Base-by-base conservation (phyloP, 768 basidiomycete genomes). In the Kwoniella mangroviensis region DNA sequence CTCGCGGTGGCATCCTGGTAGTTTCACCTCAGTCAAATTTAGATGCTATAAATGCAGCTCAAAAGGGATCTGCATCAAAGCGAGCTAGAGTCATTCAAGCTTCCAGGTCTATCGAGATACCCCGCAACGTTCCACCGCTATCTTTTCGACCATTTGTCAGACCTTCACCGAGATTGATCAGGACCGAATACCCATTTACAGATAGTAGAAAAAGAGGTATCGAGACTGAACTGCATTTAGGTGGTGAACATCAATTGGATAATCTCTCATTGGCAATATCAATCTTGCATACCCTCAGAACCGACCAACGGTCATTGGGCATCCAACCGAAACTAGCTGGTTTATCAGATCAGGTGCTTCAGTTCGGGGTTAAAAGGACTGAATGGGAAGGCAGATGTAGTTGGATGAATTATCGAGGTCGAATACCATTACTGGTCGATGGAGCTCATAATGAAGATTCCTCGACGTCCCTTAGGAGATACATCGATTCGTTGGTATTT, bases 381-480 rank as follows among this genome's bases (percentile, higher is more conserved):
- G 82, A 82, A 45, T 99, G 96, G 95, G 88, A 88, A 12, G 96
- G 96, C 4, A 85, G 96, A 63, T 87, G 98, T 13, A 90, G 91
- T 0, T 97, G 85, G 85, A 26, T 83, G 24, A 45, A 71, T 4
- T 65, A 75, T 43, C 55, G 49, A 7, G 59, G 21, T 57, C 17
- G 88, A 88, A 70, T 59, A 11, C 72, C 75, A 13, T 52, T 95
- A 13, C 86, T 98, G 12, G 91, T 90, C 4, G 97, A 99, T 77
- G 97, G 97, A 3, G 96, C 97, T 0, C 97, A 98, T 82, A 99
- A 98, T 79, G 84, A 89, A 7, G 90, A 92, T 6, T 93, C 93
- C 0, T 87, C 93, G 0, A 73, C 82, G 34, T 87, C 88, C 0
- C 87, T 98, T 12, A 86, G 89, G 9, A 79, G 85, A 2, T 98